phyloP scores from a whole-genome alignment of 129 eudicot genomes.

The Centella asiatica region DNA sequence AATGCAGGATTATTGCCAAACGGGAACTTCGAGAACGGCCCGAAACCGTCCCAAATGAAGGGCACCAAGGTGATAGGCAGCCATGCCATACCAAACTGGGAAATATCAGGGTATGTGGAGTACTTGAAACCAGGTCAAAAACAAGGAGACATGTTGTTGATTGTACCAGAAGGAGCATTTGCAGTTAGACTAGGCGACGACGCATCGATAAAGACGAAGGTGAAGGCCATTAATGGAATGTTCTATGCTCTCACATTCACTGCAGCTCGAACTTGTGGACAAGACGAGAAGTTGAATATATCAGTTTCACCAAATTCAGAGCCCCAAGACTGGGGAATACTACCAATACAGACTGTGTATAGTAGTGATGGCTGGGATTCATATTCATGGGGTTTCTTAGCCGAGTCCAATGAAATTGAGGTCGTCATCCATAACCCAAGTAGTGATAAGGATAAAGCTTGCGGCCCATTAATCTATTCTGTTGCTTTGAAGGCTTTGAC shows the following conservation, averaged over 20 bases:
- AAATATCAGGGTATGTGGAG: conserved; percentile 62
- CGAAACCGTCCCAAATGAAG: conserved; percentile 58
- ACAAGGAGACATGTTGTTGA: conserved; percentile 78
- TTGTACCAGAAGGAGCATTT: conserved; percentile 71
- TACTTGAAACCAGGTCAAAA: conserved; percentile 72
- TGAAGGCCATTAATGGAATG: conserved; percentile 44
- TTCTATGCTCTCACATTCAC: conserved; percentile 64
- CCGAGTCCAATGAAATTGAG: conserved; percentile 55
- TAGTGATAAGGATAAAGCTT: conserved; percentile 57
- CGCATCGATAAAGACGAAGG: conserved; percentile 55
- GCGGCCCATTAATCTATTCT: conserved; percentile 82
- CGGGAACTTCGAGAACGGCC: conserved; percentile 64
- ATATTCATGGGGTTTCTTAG: conserved; percentile 67
- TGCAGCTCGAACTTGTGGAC: conserved; percentile 78
- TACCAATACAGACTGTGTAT: conserved; percentile 81
- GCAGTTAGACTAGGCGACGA: conserved; percentile 72
- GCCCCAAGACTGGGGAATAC: conserved; percentile 45
- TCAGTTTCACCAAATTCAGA: conserved; percentile 55
- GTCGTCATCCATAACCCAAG: conserved; percentile 72
- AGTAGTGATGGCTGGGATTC: conserved; percentile 84
- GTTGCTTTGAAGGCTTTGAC: conserved; percentile 63
- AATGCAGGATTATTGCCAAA: conserved; percentile 64
- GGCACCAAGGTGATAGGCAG: conserved; percentile 54
- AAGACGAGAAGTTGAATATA: conserved; percentile 60
- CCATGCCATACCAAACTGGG: conserved; percentile 65